A percentile compares a stretch with the other conserved stretches of the same genome.
Conservation (phyloP, 805 yeast species). For the Spathaspora arborariae region DNA sequence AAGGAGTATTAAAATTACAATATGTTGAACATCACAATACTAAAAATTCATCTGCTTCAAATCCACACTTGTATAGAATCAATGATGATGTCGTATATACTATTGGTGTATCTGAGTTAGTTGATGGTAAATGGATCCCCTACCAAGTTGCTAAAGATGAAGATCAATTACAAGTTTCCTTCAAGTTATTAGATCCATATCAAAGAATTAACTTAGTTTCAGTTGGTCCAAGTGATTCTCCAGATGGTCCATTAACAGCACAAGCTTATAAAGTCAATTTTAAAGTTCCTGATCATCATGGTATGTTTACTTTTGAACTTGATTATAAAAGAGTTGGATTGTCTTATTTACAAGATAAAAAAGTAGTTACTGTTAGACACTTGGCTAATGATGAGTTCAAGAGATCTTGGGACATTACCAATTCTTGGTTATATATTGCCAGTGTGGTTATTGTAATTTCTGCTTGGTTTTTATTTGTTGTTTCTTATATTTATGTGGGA, state of each 20-base stretch:
- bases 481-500: conserved; percentile 51
- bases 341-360: conserved; percentile 60
- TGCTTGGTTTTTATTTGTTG: conserved; percentile 78
- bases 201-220: conserved; percentile 67
- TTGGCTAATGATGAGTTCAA: conserved; percentile 93
- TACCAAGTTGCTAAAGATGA: conserved; percentile 35
- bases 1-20: conserved; percentile 56
- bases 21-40: conserved; percentile 53
- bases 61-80: conserved; percentile 57
- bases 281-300: conserved; percentile 91
- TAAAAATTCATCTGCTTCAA: conserved; percentile 38
- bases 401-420: conserved; percentile 89
- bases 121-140: conserved; percentile 64
- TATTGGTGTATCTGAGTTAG: conserved; percentile 44
- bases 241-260: conserved; percentile 31
- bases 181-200: conserved; percentile 92
- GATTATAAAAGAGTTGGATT: conserved; percentile 78
- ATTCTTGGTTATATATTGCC: conserved; percentile 86
- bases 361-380: conserved; percentile 83
- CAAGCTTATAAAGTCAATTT: conserved; percentile 52
- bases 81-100: conserved; percentile 64
- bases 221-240: conserved; percentile 34
- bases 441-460: conserved; percentile 64
- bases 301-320: conserved; percentile 83
- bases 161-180: conserved; percentile 73